Evolutionary conservation across 2,329 filamentous ascomycete genomes (phyloP).

Genomic region (Proliferodiscus dingleyae): DNA sequence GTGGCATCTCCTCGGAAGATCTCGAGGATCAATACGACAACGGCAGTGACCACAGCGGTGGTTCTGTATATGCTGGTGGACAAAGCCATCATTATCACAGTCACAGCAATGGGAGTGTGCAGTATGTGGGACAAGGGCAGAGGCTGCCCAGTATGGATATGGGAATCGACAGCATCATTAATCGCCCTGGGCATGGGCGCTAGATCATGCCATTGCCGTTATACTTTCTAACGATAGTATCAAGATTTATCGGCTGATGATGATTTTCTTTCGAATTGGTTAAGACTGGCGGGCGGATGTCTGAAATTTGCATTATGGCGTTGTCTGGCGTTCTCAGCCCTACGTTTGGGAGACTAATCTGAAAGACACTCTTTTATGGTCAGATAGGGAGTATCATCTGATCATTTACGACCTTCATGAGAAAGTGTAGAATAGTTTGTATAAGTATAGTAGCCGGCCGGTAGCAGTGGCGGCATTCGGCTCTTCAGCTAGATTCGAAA

Average conservation of each 20-base stretch:
- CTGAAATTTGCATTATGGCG: neutral
- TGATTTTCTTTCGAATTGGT: neutral
- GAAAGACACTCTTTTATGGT: constrained; percentile 2
- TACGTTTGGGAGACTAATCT: neutral
- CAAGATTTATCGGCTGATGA: neutral
- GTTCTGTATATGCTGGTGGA: neutral
- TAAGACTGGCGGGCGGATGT: too few relatives aligned
- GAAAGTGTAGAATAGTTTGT: constrained; percentile 9
- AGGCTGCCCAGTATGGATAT: constrained; percentile 54
- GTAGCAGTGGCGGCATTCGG: neutral
- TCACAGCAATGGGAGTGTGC: constrained; percentile 13
- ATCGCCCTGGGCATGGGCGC: constrained; percentile 37
- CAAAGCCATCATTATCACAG: constrained; percentile 12
- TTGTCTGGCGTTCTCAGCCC: neutral
- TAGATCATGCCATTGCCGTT: neutral
- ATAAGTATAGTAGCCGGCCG: constrained; percentile 4
- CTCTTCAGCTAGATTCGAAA: neutral
- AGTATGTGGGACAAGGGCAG: constrained; percentile 24
- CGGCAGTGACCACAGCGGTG: constrained; percentile 1
- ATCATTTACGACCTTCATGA: constrained; percentile 5
- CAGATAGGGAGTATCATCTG: neutral
- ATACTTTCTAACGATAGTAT: too few relatives aligned
- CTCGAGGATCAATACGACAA: constrained; percentile 37
- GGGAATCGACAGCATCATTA: constrained; percentile 56
- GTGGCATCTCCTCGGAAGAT: constrained; percentile 62